Evolutionary conservation across 768 basidiomycete species (phyloP).

Genomic region (Russula compacta): DNA sequence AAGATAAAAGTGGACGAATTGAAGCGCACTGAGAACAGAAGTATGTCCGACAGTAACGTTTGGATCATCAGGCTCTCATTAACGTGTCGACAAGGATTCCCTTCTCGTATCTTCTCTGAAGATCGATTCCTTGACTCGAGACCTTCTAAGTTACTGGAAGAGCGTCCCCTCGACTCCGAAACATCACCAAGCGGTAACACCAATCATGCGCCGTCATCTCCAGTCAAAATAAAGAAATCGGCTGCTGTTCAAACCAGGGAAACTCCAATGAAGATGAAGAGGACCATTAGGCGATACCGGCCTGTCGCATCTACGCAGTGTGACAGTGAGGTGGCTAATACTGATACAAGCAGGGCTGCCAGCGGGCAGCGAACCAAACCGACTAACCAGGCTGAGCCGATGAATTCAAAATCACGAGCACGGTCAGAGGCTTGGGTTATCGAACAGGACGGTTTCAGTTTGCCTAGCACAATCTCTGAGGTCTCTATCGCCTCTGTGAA

Average conservation of each 20-base stretch:
- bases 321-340: neutral
- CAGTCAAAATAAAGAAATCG: neutral
- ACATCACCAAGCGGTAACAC: neutral
- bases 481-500: neutral
- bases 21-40: conserved; percentile 26
- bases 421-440: conserved; percentile 49
- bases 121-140: conserved; percentile 20
- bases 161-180: neutral
- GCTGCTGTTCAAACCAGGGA: neutral
- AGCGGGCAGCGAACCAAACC: neutral
- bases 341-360: neutral
- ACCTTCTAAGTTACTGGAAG: neutral
- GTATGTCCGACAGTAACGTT: neutral
- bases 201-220: neutral
- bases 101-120: conserved; percentile 22
- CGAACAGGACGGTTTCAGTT: conserved; percentile 29
- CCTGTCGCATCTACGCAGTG: neutral
- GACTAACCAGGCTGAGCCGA: neutral
- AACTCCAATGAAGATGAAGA: conserved; percentile 2
- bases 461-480: conserved; percentile 18
- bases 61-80: neutral
- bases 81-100: conserved; percentile 8
- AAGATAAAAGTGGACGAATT: conserved; percentile 27
- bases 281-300: neutral
- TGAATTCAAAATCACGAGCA: neutral